Conservation (phyloP, 768 basidiomycete genomes). For the Boletus pseudopeckii region DNA sequence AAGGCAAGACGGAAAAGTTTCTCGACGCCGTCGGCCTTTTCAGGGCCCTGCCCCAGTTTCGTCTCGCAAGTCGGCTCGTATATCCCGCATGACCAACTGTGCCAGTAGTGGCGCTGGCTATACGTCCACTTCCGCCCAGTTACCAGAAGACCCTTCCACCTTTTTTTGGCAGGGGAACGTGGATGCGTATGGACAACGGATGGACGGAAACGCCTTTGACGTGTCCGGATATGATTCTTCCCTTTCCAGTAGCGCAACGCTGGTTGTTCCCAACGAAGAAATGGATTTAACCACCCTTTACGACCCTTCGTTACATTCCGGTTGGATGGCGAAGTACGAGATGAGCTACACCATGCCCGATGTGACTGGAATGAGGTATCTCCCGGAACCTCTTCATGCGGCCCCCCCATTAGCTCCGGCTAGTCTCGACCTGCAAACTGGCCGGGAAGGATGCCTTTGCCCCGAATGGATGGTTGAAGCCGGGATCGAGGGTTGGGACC, state of each 20-base stretch:
- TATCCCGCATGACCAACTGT: background rate
- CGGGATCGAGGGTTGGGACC: constrained; percentile 14
- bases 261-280: background rate
- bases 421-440: background rate
- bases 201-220: background rate
- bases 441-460: constrained; percentile 5
- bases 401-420: too few relatives aligned
- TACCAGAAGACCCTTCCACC: background rate
- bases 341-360: background rate
- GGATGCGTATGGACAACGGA: too few relatives aligned
- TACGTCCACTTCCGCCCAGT: background rate
- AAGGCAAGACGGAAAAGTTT: background rate
- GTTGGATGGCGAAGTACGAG: constrained; percentile 11
- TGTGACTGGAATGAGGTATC: background rate
- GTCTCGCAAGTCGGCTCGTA: background rate
- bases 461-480: constrained; percentile 16
- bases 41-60: background rate
- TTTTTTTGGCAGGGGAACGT: constrained; percentile 2
- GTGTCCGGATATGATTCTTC: background rate
- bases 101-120: background rate
- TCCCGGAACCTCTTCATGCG: background rate
- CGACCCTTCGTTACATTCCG: background rate
- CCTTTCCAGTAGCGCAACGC: background rate
- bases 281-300: background rate
- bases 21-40: background rate